Evolutionary conservation across 495 filamentous ascomycete genomes (phyloP), one percentile per base, ranked within the genome.

Genomic region (Echria macrotheca): DNA sequence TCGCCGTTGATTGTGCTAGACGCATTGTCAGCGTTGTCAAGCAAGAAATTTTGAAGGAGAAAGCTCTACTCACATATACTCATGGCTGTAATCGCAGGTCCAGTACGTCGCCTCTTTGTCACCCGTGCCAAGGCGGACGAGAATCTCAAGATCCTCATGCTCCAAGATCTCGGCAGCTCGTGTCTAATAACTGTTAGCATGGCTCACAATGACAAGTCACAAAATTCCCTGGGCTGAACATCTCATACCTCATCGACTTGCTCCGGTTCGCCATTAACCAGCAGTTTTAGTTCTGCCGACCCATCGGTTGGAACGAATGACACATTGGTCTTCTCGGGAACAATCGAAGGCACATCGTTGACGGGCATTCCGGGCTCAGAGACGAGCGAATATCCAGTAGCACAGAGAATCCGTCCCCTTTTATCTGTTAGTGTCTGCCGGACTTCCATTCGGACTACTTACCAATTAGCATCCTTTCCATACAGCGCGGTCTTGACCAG

Each of bases 71-170:
- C 38, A 70, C 65, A 85, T 89, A 73, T 93, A 98, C 71, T 97
- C 93, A 66, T 96, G 93, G 68, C 89, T 96, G 68, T 95, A 94
- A 71, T 97, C 93, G 66, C 93, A 97, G 54, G 91, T 96, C 85
- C 89, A 97, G 67, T 89, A 90, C 8, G 82, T 81, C 8, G 85
- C 87, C 66, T 91, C 82, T 62, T 89, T 81, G 49, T 74, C 68
- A 21, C 86, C 85, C 23, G 74, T 76, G 25, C 82, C 83, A n/a
- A 91, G 68, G 55, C 83, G 78, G 28, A 91, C 80, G 25, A 84
- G 69, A 43, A 91, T 90, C 69, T 91, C 86, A 22, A 94, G 70
- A 60, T 91, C 86, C 67, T 95, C 91, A 41, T 81, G 80, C 63
- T 91, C 84, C 37, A 99, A 69, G 45, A 97, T 95, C 63, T 87